These are phyloP conservation scores for Spathaspora gorwiae DNA, from an alignment of 805 yeast genomes.

Conservation along the genomic window DNA sequence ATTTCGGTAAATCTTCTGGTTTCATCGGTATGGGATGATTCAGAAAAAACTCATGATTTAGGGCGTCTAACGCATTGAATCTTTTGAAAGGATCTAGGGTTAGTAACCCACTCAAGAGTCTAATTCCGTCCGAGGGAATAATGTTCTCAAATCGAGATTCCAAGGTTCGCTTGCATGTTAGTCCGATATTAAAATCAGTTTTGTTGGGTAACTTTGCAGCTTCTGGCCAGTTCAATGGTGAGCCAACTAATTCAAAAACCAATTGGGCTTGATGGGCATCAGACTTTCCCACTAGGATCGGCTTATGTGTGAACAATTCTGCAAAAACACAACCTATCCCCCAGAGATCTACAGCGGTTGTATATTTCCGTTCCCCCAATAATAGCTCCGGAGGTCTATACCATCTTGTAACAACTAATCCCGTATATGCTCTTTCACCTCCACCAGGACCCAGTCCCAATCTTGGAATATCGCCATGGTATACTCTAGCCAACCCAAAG, in stretches of 20 bases:
- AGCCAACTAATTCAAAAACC: constrained; percentile 78
- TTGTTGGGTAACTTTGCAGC: constrained; percentile 55
- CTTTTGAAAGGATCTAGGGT: constrained; percentile 68
- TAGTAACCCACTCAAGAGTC: constrained; percentile 58
- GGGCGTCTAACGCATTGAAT: constrained; percentile 74
- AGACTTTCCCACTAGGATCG: constrained; percentile 79
- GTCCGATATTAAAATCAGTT: constrained; percentile 39
- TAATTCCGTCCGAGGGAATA: constrained; percentile 46
- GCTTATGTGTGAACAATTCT: constrained; percentile 76
- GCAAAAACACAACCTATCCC: constrained; percentile 95
- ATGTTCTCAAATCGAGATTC: constrained; percentile 44
- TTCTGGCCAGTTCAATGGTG: constrained; percentile 68
- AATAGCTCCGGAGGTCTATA: constrained; percentile 93
- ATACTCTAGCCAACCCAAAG: constrained; percentile 85
- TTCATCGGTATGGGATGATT: constrained; percentile 61
- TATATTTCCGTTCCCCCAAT: constrained; percentile 78
- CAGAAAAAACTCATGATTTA: constrained; percentile 64
- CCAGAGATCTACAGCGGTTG: constrained; percentile 97
- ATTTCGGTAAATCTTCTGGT: constrained; percentile 54
- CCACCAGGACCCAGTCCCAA: constrained; percentile 53
- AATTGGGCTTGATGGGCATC: constrained; percentile 85
- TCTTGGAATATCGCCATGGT: constrained; percentile 58
- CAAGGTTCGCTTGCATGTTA: constrained; percentile 44
- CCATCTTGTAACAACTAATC: constrained; percentile 91
- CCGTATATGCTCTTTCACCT: constrained; percentile 50